Evolutionary conservation across 129 eudicot genomes (phyloP).

Genomic region (Rutidosis leptorrhynchoides): DNA sequence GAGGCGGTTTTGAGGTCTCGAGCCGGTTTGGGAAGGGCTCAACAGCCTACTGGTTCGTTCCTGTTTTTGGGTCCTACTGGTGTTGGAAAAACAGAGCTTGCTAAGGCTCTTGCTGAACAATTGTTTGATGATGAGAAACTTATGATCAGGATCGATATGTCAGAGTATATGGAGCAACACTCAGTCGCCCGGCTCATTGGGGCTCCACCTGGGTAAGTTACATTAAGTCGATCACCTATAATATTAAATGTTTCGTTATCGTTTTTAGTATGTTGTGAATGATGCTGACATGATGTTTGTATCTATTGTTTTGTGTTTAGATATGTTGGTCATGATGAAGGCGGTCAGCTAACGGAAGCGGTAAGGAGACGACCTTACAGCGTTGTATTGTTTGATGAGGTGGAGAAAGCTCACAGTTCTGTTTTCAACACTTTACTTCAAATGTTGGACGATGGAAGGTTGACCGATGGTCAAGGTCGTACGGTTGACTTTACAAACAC

Average conservation of each 20-base stretch:
- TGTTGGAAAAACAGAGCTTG: slow-evolving; percentile 95
- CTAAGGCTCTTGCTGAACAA: slow-evolving; percentile 96
- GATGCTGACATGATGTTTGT: not conserved
- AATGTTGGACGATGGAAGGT: slow-evolving; percentile 87
- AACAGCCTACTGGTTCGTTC: slow-evolving; percentile 95
- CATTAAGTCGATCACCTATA: not conserved
- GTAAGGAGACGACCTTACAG: slow-evolving; percentile 88
- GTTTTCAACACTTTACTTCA: slow-evolving; percentile 90
- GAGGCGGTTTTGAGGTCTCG: slow-evolving; percentile 92
- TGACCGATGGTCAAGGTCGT: slow-evolving; percentile 97
- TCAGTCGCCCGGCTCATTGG: slow-evolving; percentile 90
- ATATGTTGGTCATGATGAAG: slow-evolving; percentile 96
- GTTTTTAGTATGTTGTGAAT: not conserved
- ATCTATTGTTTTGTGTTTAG: slow-evolving; percentile 20
- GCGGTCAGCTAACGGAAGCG: slow-evolving; percentile 92
- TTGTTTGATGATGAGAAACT: slow-evolving; percentile 85
- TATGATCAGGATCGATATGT: slow-evolving; percentile 87
- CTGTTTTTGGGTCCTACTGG: slow-evolving; percentile 96
- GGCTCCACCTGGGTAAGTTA: slow-evolving; percentile 96
- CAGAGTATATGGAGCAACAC: slow-evolving; percentile 98
- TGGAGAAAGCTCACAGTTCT: slow-evolving; percentile 74
- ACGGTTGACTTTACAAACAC: slow-evolving; percentile 93
- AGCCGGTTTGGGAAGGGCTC: slow-evolving; percentile 93
- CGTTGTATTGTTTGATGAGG: slow-evolving; percentile 82
- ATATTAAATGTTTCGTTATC: no score